phyloP scores from a whole-genome alignment of 75 land plant species.

The Pseudotsuga menziesii region DNA sequence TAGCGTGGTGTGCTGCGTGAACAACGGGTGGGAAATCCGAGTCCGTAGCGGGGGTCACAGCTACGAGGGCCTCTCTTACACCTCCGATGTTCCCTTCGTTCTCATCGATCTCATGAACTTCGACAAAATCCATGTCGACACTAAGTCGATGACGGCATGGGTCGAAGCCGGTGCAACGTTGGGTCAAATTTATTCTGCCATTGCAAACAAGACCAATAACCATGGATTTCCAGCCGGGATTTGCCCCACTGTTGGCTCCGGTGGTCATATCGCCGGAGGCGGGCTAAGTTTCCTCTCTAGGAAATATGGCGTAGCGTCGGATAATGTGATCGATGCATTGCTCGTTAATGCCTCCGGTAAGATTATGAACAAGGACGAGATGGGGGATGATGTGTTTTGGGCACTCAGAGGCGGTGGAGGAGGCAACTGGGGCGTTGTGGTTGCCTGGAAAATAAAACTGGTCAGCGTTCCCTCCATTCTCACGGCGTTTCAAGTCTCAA shows the following conservation, averaged over 20 bases:
- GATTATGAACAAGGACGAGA: constrained; percentile 16
- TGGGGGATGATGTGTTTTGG: constrained; percentile 45
- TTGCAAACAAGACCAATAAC: background rate
- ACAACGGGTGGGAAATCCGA: constrained; percentile 8
- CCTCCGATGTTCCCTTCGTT: constrained; percentile 15
- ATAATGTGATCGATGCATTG: constrained; percentile 29
- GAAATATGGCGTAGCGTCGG: constrained; percentile 23
- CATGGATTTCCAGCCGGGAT: constrained; percentile 32
- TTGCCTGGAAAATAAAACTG: constrained; percentile 16
- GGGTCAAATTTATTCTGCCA: constrained; percentile 21
- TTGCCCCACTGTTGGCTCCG: constrained; percentile 38
- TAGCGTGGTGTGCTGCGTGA: constrained; percentile 6
- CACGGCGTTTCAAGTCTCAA: background rate
- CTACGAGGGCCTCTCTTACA: constrained; percentile 12
- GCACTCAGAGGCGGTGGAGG: constrained; percentile 48
- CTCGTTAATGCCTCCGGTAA: constrained; percentile 25
- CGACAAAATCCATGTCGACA: constrained; percentile 15
- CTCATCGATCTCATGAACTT: constrained; percentile 28
- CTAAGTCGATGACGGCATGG: constrained; percentile 19
- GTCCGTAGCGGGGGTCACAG: constrained; percentile 31
- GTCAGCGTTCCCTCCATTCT: constrained; percentile 3
- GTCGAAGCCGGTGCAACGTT: constrained; percentile 30
- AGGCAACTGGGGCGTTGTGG: constrained; percentile 14
- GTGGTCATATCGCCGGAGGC: constrained; percentile 40
- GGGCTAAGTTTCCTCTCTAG: constrained; percentile 29